Evolutionary conservation across 305 asterid genomes (phyloP).

Genomic region (Fraxinus velutina): DNA sequence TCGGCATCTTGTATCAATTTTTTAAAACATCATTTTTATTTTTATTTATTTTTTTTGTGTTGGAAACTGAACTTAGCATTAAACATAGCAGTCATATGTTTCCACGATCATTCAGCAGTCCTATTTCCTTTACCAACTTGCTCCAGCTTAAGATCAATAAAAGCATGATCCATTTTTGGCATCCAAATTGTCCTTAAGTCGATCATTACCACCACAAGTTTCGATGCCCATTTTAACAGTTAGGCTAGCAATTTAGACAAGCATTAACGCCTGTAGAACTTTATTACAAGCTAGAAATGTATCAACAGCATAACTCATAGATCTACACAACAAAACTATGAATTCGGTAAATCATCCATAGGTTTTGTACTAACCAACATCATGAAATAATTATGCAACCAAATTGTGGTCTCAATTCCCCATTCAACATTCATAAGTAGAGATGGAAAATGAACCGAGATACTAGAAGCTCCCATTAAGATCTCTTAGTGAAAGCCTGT

Average conservation of each 20-base stretch:
- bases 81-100: conserved; percentile 29
- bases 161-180: conserved; percentile 38
- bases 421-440: not conserved
- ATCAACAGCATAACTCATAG: not conserved
- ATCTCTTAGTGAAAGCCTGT: not conserved
- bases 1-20: conserved; percentile 39
- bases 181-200: conserved; percentile 40
- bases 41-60: conserved; percentile 5
- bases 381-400: not conserved
- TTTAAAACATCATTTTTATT: conserved; percentile 27
- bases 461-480: not conserved
- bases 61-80: conserved; percentile 31
- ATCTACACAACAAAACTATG: not conserved
- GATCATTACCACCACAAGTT: conserved; percentile 18
- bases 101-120: conserved; percentile 33
- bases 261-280: not conserved
- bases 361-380: not conserved
- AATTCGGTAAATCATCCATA: not conserved
- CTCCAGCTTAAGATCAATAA: conserved; percentile 37
- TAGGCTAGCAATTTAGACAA: not conserved
- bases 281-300: not conserved
- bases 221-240: conserved; percentile 29
- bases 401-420: not conserved
- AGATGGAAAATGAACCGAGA: not conserved
- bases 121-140: conserved; percentile 28